Percentiles rank a stretch among this genome's conserved stretches.
These are phyloP conservation scores for Byssochlamys sp. DNA, from an alignment of 2,329 filamentous ascomycete species.

Conservation along the genomic window DNA sequence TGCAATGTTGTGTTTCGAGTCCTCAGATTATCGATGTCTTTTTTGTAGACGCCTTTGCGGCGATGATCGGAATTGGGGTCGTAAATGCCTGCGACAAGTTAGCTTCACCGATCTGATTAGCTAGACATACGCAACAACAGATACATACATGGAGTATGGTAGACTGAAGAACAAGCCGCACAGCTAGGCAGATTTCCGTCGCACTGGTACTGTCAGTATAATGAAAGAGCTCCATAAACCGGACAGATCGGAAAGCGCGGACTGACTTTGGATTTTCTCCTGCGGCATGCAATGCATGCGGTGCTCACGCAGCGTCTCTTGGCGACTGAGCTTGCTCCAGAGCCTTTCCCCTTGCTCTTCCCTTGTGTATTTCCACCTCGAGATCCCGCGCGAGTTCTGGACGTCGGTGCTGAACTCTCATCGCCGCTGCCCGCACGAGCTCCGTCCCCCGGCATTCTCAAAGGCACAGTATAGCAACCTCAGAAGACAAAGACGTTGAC, in stretches of 20 bases:
- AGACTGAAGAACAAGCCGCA: constrained; percentile 91
- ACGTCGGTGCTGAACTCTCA: not conserved
- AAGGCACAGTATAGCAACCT: not conserved
- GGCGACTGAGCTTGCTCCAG: constrained; percentile 16
- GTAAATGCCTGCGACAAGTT: constrained; percentile 63
- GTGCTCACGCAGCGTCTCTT: constrained; percentile 74
- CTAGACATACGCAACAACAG: not conserved
- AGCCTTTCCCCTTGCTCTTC: constrained; percentile 19
- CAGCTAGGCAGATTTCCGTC: constrained; percentile 86
- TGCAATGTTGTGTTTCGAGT: constrained; percentile 79
- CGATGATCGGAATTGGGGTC: constrained; percentile 93
- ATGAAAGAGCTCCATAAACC: not conserved
- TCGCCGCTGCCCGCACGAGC: not conserved
- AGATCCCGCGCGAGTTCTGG: not conserved
- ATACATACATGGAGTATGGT: constrained; percentile 42
- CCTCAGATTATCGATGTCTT: constrained; percentile 81
- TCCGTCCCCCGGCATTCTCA: not conserved
- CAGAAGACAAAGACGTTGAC: not conserved
- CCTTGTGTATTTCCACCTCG: constrained; percentile 11
- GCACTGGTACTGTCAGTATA: constrained; percentile 42
- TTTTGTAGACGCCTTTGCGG: constrained; percentile 91
- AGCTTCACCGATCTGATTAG: constrained; percentile 8
- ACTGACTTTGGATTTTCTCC: constrained; percentile 61
- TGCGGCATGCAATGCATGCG: constrained; percentile 71
- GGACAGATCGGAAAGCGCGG: not conserved